phyloP scores from a whole-genome alignment of 2,329 filamentous ascomycete genomes.

The Chrysoporthe deuterocubensis region DNA sequence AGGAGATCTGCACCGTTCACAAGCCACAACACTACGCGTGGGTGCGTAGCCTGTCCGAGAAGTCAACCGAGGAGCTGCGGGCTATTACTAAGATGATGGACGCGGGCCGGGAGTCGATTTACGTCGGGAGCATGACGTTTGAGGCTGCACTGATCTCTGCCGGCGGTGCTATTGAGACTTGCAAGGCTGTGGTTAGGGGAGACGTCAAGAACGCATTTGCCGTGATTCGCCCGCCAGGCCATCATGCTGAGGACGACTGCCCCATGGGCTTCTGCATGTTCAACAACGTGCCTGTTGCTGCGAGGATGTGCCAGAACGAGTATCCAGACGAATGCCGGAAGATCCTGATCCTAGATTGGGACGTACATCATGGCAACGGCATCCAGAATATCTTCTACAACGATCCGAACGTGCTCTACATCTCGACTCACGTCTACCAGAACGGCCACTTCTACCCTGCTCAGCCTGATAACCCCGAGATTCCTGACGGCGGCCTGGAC shows the following conservation, averaged over 20 bases:
- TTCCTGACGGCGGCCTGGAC: conserved; percentile 64
- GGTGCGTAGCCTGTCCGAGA: conserved; percentile 63
- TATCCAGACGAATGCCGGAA: conserved; percentile 84
- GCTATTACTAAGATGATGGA: conserved; percentile 65
- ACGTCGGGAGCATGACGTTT: conserved; percentile 82
- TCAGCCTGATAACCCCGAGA: conserved; percentile 58
- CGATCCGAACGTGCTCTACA: conserved; percentile 92
- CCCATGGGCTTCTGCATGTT: conserved; percentile 97
- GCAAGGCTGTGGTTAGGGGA: conserved; percentile 82
- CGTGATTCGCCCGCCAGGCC: conserved; percentile 90
- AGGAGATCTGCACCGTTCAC: conserved; percentile 83
- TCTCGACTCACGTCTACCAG: conserved; percentile 89
- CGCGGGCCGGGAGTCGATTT: conserved; percentile 74
- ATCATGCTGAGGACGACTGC: conserved; percentile 86
- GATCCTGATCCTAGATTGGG: conserved; percentile 93
- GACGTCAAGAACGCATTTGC: conserved; percentile 94
- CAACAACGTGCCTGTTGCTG: conserved; percentile 94
- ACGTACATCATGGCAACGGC: conserved; percentile 82
- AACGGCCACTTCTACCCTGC: conserved; percentile 86
- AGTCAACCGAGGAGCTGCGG: conserved; percentile 68
- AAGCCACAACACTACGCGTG: conserved; percentile 77
- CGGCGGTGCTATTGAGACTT: conserved; percentile 94
- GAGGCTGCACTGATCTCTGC: conserved; percentile 82
- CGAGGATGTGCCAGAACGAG: conserved; percentile 82
- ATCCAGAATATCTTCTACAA: conserved; percentile 96